A percentile compares a stretch with the other conserved stretches of the same genome.
Evolutionary conservation across 2,329 filamentous ascomycete genomes (phyloP).

Genomic region (Stagonosporopsis cucurbitacearum): DNA sequence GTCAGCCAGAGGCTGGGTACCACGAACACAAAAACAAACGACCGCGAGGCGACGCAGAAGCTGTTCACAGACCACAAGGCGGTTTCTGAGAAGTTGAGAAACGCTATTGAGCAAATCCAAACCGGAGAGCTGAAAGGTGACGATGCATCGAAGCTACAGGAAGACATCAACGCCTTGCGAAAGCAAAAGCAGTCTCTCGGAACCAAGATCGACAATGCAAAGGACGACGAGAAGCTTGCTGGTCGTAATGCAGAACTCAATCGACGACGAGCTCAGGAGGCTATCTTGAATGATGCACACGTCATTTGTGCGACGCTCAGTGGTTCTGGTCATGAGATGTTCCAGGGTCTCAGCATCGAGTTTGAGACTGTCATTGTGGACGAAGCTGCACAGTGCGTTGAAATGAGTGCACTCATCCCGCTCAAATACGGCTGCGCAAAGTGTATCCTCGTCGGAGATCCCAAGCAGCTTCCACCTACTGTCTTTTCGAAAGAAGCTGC

Average conservation of each 20-base stretch:
- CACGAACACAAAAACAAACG: constrained; percentile 45
- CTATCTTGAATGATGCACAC: constrained; percentile 88
- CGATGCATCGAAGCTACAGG: constrained; percentile 70
- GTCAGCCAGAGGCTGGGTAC: constrained; percentile 74
- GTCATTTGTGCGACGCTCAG: constrained; percentile 95
- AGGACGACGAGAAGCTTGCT: constrained; percentile 82
- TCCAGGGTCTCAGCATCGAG: constrained; percentile 90
- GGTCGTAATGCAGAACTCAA: constrained; percentile 86
- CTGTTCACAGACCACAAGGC: constrained; percentile 73
- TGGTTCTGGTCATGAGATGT: constrained; percentile 96
- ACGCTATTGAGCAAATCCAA: constrained; percentile 73
- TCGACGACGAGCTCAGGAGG: constrained; percentile 83
- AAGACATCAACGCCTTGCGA: constrained; percentile 79
- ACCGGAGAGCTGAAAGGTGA: constrained; percentile 65
- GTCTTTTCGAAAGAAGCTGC: constrained; percentile 94
- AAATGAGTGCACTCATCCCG: constrained; percentile 93
- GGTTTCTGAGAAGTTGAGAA: constrained; percentile 69
- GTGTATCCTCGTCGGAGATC: constrained; percentile 96
- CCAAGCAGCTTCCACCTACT: constrained; percentile 94
- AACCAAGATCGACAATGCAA: constrained; percentile 82
- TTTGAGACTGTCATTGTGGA: constrained; percentile 99
- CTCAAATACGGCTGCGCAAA: constrained; percentile 97
- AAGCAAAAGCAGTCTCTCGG: constrained; percentile 78
- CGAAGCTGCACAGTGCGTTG: constrained; percentile 97
- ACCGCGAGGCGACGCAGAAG: constrained; percentile 62